A percentile compares a stretch with the other conserved stretches of the same genome.
Evolutionary conservation across 352 stramenopile species (phyloP).

Genomic region (Phytopythium helicoides): DNA sequence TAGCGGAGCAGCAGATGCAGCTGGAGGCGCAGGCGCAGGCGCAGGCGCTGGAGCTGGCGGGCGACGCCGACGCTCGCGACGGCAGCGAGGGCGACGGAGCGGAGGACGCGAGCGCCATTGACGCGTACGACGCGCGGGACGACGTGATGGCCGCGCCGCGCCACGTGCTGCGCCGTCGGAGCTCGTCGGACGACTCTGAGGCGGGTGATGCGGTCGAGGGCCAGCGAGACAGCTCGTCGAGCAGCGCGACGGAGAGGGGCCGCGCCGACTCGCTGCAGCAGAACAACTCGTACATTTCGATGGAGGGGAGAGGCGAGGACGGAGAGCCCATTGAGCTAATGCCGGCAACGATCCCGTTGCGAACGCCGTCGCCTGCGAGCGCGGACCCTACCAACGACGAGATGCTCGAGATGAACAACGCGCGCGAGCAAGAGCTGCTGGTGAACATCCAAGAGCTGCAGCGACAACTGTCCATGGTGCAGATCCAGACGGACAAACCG

Average conservation of each 20-base stretch:
- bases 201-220: slow-evolving; percentile 21
- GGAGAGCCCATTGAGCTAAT: slow-evolving; percentile 6
- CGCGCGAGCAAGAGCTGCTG: slow-evolving; percentile 84
- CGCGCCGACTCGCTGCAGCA: slow-evolving; percentile 16
- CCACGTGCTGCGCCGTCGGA: slow-evolving; percentile 6
- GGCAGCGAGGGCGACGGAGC: not conserved
- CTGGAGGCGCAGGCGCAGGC: too few relatives aligned
- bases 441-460: slow-evolving; percentile 92
- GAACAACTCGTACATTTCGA: slow-evolving; percentile 12
- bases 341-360: slow-evolving; percentile 20
- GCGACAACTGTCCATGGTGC: slow-evolving; percentile 83
- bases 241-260: slow-evolving; percentile 1
- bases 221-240: slow-evolving; percentile 11
- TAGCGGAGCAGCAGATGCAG: too few relatives aligned
- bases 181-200: slow-evolving; percentile 7
- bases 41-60: too few relatives aligned
- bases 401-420: slow-evolving; percentile 70
- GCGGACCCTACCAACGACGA: slow-evolving; percentile 59
- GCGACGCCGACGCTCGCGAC: not conserved
- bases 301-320: slow-evolving; percentile 12
- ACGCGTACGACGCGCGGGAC: slow-evolving; percentile 27
- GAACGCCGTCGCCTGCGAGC: slow-evolving; percentile 11
- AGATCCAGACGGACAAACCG: slow-evolving; percentile 79
- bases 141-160: slow-evolving; percentile 1
- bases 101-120: slow-evolving; percentile 16